These are phyloP conservation scores for Macaranga tanarius DNA, from an alignment of 441 rosid genomes.

Conservation along the genomic window DNA sequence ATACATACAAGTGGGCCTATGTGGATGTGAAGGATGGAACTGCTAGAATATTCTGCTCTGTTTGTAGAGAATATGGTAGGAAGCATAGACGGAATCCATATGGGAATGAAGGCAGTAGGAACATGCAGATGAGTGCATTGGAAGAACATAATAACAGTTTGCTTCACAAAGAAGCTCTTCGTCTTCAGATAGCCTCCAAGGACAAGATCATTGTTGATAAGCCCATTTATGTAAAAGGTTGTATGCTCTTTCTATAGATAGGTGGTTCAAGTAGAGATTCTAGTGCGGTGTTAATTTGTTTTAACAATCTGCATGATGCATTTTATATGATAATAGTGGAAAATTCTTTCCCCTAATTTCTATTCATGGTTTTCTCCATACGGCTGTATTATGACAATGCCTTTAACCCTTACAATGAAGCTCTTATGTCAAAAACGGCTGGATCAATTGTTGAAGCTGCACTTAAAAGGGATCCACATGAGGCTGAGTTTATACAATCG, in stretches of 20 bases:
- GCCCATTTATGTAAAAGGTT: slow-evolving; percentile 91
- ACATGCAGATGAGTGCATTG: slow-evolving; percentile 99
- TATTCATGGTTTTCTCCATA: slow-evolving; percentile 16
- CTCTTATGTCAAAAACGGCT: slow-evolving; percentile 98
- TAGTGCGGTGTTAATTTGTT: slow-evolving; percentile 7
- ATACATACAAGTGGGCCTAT: slow-evolving; percentile 99
- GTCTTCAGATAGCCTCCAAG: slow-evolving; percentile 95
- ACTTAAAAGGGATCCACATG: slow-evolving; percentile 93
- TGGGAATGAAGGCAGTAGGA: slow-evolving; percentile 98
- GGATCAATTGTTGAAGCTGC: slow-evolving; percentile 95
- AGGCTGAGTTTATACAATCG: slow-evolving; percentile 86
- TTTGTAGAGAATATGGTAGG: slow-evolving; percentile 96
- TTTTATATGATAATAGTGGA: slow-evolving; percentile 4
- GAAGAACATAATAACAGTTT: slow-evolving; percentile 99
- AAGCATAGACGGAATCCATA: slow-evolving; percentile 97
- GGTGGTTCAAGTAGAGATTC: background rate
- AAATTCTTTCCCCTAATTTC: slow-evolving; percentile 17
- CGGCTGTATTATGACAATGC: slow-evolving; percentile 22
- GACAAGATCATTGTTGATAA: slow-evolving; percentile 88
- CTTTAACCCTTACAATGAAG: slow-evolving; percentile 55
- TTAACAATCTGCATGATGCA: slow-evolving; percentile 14
- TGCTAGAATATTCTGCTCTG: slow-evolving; percentile 93
- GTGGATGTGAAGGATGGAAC: slow-evolving; percentile 98
- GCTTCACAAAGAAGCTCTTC: slow-evolving; percentile 98
- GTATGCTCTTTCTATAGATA: slow-evolving; percentile 25